Evolutionary conservation across 2,329 filamentous ascomycete species (phyloP), one percentile per base, ranked within the genome.

Genomic region (Harringtonia lauricola): DNA sequence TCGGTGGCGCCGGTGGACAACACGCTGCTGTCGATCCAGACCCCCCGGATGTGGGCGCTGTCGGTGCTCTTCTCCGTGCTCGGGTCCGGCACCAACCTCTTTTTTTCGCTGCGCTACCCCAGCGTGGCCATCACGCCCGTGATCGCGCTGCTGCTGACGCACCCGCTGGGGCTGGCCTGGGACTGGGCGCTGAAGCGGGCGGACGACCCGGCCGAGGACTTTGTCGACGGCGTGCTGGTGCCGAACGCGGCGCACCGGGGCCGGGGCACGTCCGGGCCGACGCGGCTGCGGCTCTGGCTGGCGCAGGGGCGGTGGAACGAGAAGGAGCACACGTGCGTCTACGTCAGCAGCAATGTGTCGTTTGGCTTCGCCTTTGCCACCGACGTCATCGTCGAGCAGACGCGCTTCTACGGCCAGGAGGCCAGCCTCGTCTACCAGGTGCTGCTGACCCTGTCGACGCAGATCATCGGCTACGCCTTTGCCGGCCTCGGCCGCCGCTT

Each of bases 361-460:
- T 92, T 92, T 58, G 86, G 86, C 2, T 92, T 92, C 62, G 86
- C 86, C 22, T 92, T 92, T 62, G 86, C 86, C 8, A 92, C 86
- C 24, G 86, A 92, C 64, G 83, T 92, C 47, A 92, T 94, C 52
- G 85, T 94, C 42, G 86, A 94, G 60, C 87, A 94, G 65, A 86
- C 85, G 22, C 79, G 86, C 48, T 94, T 94, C 61, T 94, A 94
- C 63, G 80, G 86, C 43, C 87, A 94, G 59, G 75, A 88, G 37
- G 80, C 83, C 9, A 74, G 77, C 29, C 79, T 94, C 36, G 59
- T 74, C 10, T 94, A 94, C 57, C 86, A 94, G 60, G 66, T 94
- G 8, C 71, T 94, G 17, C 76, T 94, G 35, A 92, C 84, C 1
- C 71, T 94, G 15, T 92, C 86, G 3, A 92, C 86, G 0, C 87